phyloP scores from a whole-genome alignment of 2,329 filamentous ascomycete species.

The Huntiella savannae region DNA sequence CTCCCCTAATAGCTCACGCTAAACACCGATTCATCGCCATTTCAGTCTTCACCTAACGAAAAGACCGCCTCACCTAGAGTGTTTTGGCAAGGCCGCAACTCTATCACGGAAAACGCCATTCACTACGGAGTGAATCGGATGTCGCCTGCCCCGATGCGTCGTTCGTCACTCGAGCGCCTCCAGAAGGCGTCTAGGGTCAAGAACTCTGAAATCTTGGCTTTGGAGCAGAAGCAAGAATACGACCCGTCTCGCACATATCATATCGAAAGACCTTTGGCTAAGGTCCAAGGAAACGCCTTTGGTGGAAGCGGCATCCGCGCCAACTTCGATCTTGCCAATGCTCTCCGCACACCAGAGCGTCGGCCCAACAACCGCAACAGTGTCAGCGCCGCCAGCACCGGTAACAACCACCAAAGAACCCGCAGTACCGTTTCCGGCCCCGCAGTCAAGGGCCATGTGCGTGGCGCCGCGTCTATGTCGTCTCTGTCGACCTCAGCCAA shows the following conservation, averaged over 20 bases:
- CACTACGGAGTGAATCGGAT: conserved; percentile 34
- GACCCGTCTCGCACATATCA: conserved; percentile 54
- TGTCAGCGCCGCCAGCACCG: too few relatives aligned
- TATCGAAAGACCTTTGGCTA: conserved; percentile 65
- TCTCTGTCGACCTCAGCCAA: conserved; percentile 2
- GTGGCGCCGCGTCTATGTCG: conserved; percentile 15
- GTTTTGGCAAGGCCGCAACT: conserved; percentile 75
- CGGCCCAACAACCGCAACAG: conserved; percentile 19
- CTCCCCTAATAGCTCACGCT: conserved; percentile 38
- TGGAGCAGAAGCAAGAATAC: conserved; percentile 83
- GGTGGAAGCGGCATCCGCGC: conserved; percentile 35
- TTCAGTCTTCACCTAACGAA: conserved; percentile 64
- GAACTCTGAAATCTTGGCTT: conserved; percentile 92
- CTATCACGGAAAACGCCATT: conserved; percentile 53
- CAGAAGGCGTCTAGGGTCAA: conserved; percentile 90
- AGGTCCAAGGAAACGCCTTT: conserved; percentile 55
- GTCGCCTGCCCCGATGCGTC: conserved; percentile 54
- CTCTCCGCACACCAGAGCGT: conserved; percentile 17
- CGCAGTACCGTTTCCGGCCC: conserved; percentile 26
- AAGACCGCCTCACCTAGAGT: conserved; percentile 36
- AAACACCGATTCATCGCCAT: conserved; percentile 59
- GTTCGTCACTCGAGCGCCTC: conserved; percentile 85
- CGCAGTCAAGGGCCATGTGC: conserved; percentile 11
- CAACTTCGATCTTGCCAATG: conserved; percentile 18
- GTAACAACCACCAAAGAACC: conserved; percentile 19